A percentile compares a stretch with the other conserved stretches of the same genome.
These are phyloP conservation scores for Phyllosticta capitalensis DNA, from an alignment of 2,329 filamentous ascomycete species.

Conservation along the genomic window DNA sequence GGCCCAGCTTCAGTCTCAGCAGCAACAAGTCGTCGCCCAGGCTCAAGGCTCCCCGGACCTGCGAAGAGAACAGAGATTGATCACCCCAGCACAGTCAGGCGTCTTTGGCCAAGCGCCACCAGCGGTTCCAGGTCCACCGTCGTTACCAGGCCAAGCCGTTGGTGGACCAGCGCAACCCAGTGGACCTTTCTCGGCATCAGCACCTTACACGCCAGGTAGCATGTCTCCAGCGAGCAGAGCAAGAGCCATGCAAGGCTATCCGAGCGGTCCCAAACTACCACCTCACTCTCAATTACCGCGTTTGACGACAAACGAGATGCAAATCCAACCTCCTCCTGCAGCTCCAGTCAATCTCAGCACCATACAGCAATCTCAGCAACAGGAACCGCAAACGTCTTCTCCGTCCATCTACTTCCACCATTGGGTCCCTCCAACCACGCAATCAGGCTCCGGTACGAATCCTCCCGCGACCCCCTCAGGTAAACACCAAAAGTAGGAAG, in stretches of 20 bases:
- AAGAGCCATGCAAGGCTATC: constrained; percentile 21
- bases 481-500: constrained; percentile 32
- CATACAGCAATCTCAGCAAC: constrained; percentile 40
- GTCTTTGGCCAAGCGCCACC: constrained; percentile 24
- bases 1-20: constrained; percentile 34
- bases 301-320: constrained; percentile 44
- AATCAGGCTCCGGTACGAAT: constrained; percentile 50
- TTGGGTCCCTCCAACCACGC: constrained; percentile 72
- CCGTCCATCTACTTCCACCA: constrained; percentile 81
- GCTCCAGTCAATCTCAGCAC: constrained; percentile 32
- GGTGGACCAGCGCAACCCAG: constrained; percentile 23
- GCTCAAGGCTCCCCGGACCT: constrained; percentile 30
- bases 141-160: constrained; percentile 28
- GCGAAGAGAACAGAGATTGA: constrained; percentile 29
- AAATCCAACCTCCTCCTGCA: constrained; percentile 38
- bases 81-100: constrained; percentile 28
- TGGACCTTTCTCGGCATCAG: constrained; percentile 29
- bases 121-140: constrained; percentile 23
- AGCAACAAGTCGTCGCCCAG: constrained; percentile 33
- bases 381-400: constrained; percentile 56
- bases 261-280: constrained; percentile 34
- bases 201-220: constrained; percentile 20
- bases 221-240: constrained; percentile 23
- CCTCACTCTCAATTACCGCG: constrained; percentile 40
- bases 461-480: constrained; percentile 66